These are phyloP conservation scores for Lablab purpureus DNA, from an alignment of 306 rosid species.

Conservation along the genomic window DNA sequence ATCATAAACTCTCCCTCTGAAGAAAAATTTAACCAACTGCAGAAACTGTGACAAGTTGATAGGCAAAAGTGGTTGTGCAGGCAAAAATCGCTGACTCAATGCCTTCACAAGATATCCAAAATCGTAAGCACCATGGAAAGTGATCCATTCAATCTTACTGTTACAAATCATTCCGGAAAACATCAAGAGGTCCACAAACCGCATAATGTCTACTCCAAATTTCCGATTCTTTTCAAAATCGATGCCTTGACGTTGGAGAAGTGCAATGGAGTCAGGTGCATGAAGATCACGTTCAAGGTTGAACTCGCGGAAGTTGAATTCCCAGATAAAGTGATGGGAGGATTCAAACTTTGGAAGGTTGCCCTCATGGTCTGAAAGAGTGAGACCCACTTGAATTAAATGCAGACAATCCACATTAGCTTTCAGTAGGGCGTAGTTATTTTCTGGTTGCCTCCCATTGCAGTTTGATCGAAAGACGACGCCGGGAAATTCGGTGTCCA, in stretches of 20 bases:
- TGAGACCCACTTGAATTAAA: not conserved
- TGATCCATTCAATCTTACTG: not conserved
- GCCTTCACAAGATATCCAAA: not conserved
- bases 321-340: not conserved
- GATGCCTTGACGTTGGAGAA: not conserved
- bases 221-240: not conserved
- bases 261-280: not conserved
- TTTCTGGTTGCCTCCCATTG: not conserved
- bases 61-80: not conserved
- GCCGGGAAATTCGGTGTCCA: not conserved
- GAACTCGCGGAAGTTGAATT: not conserved
- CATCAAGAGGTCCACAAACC: not conserved
- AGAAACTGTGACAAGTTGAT: not conserved
- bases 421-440: not conserved
- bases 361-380: not conserved
- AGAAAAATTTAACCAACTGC: not conserved
- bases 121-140: not conserved
- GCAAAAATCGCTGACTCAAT: not conserved
- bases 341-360: not conserved
- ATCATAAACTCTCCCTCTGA: not conserved
- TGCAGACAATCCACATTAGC: not conserved
- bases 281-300: not conserved
- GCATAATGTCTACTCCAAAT: not conserved
- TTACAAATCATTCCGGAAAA: not conserved
- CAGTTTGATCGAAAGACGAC: not conserved